phyloP scores from a whole-genome alignment of 2,329 filamentous ascomycete species.

The Ophiocordyceps unilateralis region DNA sequence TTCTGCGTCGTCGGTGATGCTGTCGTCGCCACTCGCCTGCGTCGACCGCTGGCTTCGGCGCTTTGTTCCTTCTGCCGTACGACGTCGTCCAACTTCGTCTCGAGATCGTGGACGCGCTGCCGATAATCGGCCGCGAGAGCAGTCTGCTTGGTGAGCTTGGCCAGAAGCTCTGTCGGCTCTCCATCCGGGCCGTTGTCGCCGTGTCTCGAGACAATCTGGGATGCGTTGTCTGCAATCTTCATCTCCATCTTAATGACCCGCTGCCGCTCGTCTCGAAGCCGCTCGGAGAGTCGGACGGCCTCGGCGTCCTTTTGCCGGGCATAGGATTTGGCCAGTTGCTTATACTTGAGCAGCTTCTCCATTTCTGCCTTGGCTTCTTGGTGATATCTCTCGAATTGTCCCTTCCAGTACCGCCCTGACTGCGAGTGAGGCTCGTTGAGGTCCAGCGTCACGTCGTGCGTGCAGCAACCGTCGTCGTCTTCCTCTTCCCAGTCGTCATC shows the following conservation, averaged over 20 bases:
- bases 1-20: constrained; percentile 32
- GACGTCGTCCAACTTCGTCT: constrained; percentile 27
- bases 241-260: constrained; percentile 48
- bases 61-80: constrained; percentile 18
- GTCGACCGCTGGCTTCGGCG: constrained; percentile 12
- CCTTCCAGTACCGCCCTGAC: constrained; percentile 67
- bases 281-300: constrained; percentile 45
- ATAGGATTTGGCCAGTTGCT: constrained; percentile 62
- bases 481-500: constrained; percentile 39
- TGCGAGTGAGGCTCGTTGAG: constrained; percentile 57
- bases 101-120: constrained; percentile 40
- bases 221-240: constrained; percentile 40
- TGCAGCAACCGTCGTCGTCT: constrained; percentile 22
- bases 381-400: constrained; percentile 57
- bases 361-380: constrained; percentile 56
- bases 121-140: constrained; percentile 40
- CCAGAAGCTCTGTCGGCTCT: constrained; percentile 29
- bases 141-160: constrained; percentile 40
- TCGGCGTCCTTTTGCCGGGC: constrained; percentile 63
- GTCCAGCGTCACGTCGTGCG: constrained; percentile 50
- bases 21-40: constrained; percentile 18
- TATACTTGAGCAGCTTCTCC: constrained; percentile 63
- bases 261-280: constrained; percentile 50
- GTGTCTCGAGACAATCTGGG: constrained; percentile 27
- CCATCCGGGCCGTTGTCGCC: constrained; percentile 18